Evolutionary conservation across 495 filamentous ascomycete species (phyloP).

Genomic region (Filosporella fistucella): DNA sequence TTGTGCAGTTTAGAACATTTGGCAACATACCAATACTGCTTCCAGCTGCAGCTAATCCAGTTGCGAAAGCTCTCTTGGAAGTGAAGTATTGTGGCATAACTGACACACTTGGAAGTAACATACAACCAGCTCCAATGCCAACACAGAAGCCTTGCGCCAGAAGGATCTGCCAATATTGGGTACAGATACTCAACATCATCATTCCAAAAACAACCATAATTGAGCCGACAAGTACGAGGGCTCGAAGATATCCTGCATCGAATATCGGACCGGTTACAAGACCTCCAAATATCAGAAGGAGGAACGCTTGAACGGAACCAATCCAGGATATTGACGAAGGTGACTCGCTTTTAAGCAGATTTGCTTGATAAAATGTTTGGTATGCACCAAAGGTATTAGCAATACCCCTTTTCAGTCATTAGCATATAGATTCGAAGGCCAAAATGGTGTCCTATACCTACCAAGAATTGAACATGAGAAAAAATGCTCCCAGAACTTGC

Average conservation of each 20-base stretch:
- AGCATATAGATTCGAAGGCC: neutral
- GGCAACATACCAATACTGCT: slow-evolving; percentile 45
- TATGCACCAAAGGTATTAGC: slow-evolving; percentile 71
- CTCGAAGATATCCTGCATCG: slow-evolving; percentile 58
- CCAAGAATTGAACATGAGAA: slow-evolving; percentile 59
- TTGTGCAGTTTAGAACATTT: slow-evolving; percentile 26
- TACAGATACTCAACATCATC: slow-evolving; percentile 65
- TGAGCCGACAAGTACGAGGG: slow-evolving; percentile 42
- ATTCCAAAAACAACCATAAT: slow-evolving; percentile 55
- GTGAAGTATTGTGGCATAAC: slow-evolving; percentile 68
- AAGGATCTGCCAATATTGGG: slow-evolving; percentile 68
- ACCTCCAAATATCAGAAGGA: slow-evolving; percentile 68
- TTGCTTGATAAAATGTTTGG: slow-evolving; percentile 61
- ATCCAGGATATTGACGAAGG: slow-evolving; percentile 75
- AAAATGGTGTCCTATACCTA: slow-evolving; percentile 19
- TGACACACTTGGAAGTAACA: slow-evolving; percentile 65
- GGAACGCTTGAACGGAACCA: slow-evolving; percentile 67
- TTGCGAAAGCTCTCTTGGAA: slow-evolving; percentile 56
- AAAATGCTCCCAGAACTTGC: slow-evolving; percentile 50
- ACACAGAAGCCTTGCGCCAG: slow-evolving; percentile 69
- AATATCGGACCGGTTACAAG: slow-evolving; percentile 59
- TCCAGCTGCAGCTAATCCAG: slow-evolving; percentile 40
- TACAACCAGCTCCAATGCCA: slow-evolving; percentile 67
- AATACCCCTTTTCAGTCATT: slow-evolving; percentile 68
- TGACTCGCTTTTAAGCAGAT: slow-evolving; percentile 33